These are phyloP conservation scores for Apiotrichum domesticum DNA, from an alignment of 1,284 basidiomycete species.

Conservation along the genomic window DNA sequence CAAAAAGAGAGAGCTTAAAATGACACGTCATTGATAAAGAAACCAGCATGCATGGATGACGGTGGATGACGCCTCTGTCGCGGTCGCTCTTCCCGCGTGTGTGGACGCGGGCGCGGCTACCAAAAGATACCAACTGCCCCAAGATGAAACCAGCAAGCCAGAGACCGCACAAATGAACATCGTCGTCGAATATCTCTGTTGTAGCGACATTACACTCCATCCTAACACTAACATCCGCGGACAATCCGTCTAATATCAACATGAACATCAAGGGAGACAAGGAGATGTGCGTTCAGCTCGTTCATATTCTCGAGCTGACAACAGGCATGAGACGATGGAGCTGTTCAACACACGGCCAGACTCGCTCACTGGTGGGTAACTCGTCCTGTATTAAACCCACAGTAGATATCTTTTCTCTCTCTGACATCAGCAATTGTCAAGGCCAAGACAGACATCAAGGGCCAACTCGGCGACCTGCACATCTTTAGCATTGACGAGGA, in stretches of 20 bases:
- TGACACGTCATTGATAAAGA: too few species aligned
- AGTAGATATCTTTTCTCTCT: neutral
- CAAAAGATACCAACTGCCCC: too few species aligned
- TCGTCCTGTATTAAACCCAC: too few species aligned
- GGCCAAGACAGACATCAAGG: conserved; percentile 18
- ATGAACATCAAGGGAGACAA: conserved; percentile 3
- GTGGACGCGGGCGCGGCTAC: too few species aligned
- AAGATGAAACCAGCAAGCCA: too few species aligned
- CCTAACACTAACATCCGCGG: neutral
- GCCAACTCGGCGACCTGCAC: conserved; percentile 30
- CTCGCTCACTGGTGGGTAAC: conserved; percentile 25
- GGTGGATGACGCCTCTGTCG: too few species aligned
- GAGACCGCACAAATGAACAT: too few species aligned
- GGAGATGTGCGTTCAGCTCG: conserved; percentile 4
- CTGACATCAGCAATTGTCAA: conserved; percentile 29
- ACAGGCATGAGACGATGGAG: conserved; percentile 8
- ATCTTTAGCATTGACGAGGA: conserved; percentile 21
- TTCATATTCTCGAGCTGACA: neutral
- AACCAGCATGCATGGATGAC: too few species aligned
- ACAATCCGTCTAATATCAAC: neutral
- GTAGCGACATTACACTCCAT: too few species aligned
- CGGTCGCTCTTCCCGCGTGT: too few species aligned
- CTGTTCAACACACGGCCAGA: conserved; percentile 30
- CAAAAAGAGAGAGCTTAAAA: too few species aligned
- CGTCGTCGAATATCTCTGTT: too few species aligned